Evolutionary conservation across 495 filamentous ascomycete genomes (phyloP), one percentile per base, ranked within the genome.

Genomic region (Neurospora terricola): DNA sequence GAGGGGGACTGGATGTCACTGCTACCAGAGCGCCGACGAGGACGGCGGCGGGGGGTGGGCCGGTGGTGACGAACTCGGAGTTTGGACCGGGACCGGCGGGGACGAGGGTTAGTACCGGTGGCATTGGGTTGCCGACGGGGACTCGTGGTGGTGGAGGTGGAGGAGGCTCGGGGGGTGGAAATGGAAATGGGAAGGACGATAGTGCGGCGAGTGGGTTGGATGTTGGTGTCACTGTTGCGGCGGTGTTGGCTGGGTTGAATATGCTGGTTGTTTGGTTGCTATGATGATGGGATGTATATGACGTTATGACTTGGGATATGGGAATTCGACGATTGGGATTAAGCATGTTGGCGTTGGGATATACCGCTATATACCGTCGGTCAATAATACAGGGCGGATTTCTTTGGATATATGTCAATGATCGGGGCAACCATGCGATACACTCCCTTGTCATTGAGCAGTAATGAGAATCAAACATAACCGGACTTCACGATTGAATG

Each of bases 31-130:
- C 42, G 27, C 75, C 73, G 6, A 38, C 73, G 30, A 48, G 12
- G 5, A 75, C 71, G 0, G 73, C 73, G 45, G 73, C 72, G 2
- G 75, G 75, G 0, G 12, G 21, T 4, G 72, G 62, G 1, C 75
- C 73, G 36, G 23, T 14, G 0, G 54, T 62, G 5, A 75, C 75
- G 38, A 70, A 21, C 4, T 39, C 72, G 5, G 73, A n/a, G 0
- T n/a, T 70, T 14, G 75, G 75, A 21, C 75, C 75, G 5, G 75
- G 75, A 10, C 75, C 75, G 38, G 75, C 70, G 12, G 74, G 72
- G 54, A 36, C 68, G 14, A 72, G 66, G 71, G 43, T 54, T 27
- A 54, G 59, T 40, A 69, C 38, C 0, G 39, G 27, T 0, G 71
- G 71, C 0, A 16, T 66, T 16, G 54, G 54, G 0, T 18, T 66